Base-by-base conservation (phyloP, 305 asterid species). In the Plantago coronopus region DNA sequence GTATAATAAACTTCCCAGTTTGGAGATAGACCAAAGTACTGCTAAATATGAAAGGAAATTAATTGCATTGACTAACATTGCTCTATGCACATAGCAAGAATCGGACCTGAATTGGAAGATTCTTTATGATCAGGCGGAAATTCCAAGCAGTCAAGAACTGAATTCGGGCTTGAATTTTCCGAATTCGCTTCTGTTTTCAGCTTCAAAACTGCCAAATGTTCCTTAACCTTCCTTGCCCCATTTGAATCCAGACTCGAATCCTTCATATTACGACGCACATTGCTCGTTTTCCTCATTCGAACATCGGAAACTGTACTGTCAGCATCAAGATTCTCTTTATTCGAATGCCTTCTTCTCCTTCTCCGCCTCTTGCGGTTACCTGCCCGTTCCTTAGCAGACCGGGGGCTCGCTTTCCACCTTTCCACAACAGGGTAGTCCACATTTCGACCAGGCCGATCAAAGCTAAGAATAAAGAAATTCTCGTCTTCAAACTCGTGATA, bases 151-250 rank as follows among this genome's bases (percentile, higher is more conserved):
- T 83, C 88, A 56, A 86, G 85, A 72, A 86, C 88, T 16, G 88
- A 89, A 69, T 69, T 78, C 0, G 95, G 96, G 69, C 93, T 86
- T 9, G 94, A 83, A 65, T 82, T 79, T 47, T 83, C 79, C 0
- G 93, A 75, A 18, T 72, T 76, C 19, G n/a, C 68, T n/a, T 74
- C 84, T 7, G 65, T 62, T 69, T 70, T 80, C 3, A 29, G 17
- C 38, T 61, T 74, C 38, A 48, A 45, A 23, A 65, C 46, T 20
- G 54, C 59, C 62, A 67, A 59, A 18, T 64, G 12, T 54, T 68
- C 70, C 37, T 6, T 34, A 34, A 34, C 40, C 37, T 69, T 59
- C 48, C 63, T 48, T 54, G 51, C 46, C 20, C 67, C 73, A 54
- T 63, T 37, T 48, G n/a, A 60, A 38, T 50, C 58, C 31, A 44